Evolutionary conservation across 1,139 yeast species (phyloP).

Genomic region (Scheffersomyces segobiensis): DNA sequence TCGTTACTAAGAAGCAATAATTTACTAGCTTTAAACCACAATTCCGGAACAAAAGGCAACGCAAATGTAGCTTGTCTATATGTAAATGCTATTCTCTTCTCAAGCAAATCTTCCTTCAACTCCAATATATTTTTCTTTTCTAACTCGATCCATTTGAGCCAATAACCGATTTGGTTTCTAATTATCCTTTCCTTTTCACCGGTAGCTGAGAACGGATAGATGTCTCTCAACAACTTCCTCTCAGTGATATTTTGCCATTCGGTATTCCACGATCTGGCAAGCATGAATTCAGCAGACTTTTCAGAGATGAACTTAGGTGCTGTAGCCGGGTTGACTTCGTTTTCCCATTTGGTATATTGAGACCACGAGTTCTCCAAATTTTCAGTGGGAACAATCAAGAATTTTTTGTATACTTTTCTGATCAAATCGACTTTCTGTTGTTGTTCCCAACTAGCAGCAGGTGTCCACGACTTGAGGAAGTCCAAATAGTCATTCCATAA

Average conservation of each 20-base stretch:
- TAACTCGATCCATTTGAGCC: conserved; percentile 80
- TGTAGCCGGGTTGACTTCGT: conserved; percentile 67
- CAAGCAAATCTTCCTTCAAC: conserved; percentile 45
- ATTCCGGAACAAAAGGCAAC: conserved; percentile 73
- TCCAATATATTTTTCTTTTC: conserved; percentile 73
- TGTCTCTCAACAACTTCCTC: conserved; percentile 36
- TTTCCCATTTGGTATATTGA: conserved; percentile 81
- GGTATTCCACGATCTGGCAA: conserved; percentile 74
- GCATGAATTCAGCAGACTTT: conserved; percentile 84
- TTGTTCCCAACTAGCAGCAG: conserved; percentile 81
- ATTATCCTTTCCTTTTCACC: conserved; percentile 24
- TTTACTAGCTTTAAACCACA: conserved; percentile 72
- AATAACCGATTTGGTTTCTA: conserved; percentile 47
- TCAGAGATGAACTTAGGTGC: conserved; percentile 88
- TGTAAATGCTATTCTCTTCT: conserved; percentile 68
- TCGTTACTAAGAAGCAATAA: conserved; percentile 33
- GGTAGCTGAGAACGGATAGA: conserved; percentile 33
- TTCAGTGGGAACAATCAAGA: conserved; percentile 70
- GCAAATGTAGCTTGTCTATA: conserved; percentile 70
- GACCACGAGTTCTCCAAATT: conserved; percentile 81
- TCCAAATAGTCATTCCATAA: conserved; percentile 83
- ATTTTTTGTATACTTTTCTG: conserved; percentile 71
- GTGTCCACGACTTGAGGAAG: conserved; percentile 79
- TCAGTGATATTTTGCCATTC: conserved; percentile 65
- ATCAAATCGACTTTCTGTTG: conserved; percentile 79